Percentiles rank a stretch among this genome's conserved stretches.
Evolutionary conservation across 2,329 filamentous ascomycete species (phyloP).

Genomic region (Fonsecaea nubica): DNA sequence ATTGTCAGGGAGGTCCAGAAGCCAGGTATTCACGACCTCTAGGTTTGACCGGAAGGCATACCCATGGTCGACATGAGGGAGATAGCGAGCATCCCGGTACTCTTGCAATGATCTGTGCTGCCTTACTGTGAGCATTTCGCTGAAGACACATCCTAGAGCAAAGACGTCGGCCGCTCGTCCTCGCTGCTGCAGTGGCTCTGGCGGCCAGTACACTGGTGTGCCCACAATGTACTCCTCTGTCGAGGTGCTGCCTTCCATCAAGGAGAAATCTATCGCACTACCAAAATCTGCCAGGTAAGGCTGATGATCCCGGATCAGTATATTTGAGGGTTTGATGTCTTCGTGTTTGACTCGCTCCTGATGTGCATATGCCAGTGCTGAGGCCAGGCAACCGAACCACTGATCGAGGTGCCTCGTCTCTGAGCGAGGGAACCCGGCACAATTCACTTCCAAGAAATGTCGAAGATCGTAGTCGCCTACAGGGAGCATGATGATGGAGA

Average conservation of each 20-base stretch:
- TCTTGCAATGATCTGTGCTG: conserved; percentile 4
- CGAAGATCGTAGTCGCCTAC: conserved; percentile 9
- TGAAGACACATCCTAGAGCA: conserved; percentile 11
- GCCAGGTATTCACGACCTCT: not conserved
- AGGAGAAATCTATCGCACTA: conserved; percentile 7
- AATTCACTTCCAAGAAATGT: conserved; percentile 11
- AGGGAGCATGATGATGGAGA: conserved; percentile 10
- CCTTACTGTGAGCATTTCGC: conserved; percentile 8
- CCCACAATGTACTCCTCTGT: conserved; percentile 5
- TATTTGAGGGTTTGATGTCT: conserved; percentile 14
- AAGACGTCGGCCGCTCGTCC: conserved; percentile 7
- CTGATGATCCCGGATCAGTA: conserved; percentile 10
- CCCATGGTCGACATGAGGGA: conserved; percentile 2
- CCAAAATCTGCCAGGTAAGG: conserved; percentile 11
- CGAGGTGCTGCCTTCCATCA: conserved; percentile 10
- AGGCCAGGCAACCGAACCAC: conserved; percentile 9
- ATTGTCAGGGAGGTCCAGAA: not conserved
- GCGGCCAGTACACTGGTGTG: conserved; percentile 13
- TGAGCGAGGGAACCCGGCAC: conserved; percentile 3
- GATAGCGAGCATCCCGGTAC: conserved; percentile 6
- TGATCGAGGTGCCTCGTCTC: conserved; percentile 7
- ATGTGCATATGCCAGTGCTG: conserved; percentile 7
- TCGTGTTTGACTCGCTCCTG: conserved; percentile 10
- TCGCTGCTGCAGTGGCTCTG: conserved; percentile 4
- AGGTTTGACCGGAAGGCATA: conserved; percentile 6